Evolutionary conservation across 345 rosid genomes (phyloP).

Genomic region (Gossypioides kirkii): DNA sequence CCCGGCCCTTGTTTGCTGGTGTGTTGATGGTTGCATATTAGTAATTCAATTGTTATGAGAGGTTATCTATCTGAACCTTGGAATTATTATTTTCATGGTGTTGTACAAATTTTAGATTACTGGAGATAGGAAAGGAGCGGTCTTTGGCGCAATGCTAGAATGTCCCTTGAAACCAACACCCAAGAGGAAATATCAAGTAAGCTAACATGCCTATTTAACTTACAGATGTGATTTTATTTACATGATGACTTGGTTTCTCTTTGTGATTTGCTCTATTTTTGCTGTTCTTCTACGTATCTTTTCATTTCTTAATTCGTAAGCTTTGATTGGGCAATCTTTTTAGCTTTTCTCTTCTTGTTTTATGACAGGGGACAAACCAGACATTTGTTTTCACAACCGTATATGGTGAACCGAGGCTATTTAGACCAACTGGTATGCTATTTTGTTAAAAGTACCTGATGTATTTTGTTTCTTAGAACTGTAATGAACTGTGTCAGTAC

Average conservation of each 20-base stretch:
- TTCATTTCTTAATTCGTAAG: neutral
- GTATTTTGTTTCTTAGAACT: neutral
- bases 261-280: constrained; percentile 7
- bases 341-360: constrained; percentile 10
- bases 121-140: constrained; percentile 83
- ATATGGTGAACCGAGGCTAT: constrained; percentile 83
- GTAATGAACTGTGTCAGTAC: neutral
- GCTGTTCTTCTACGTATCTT: neutral
- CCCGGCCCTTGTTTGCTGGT: constrained; percentile 90
- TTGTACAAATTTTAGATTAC: constrained; percentile 45
- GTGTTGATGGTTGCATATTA: constrained; percentile 12
- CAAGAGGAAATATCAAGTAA: constrained; percentile 88
- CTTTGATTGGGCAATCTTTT: neutral
- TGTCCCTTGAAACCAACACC: constrained; percentile 81
- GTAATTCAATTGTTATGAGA: neutral
- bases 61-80: neutral
- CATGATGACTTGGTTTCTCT: neutral
- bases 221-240: neutral
- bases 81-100: constrained; percentile 9
- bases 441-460: neutral
- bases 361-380: constrained; percentile 68
- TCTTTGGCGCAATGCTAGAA: constrained; percentile 76
- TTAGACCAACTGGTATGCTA: constrained; percentile 85
- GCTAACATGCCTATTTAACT: neutral
- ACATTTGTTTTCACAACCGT: constrained; percentile 85